Evolutionary conservation across 192 early-diverging fungal genomes (phyloP).

Genomic region (Backusella sp.): DNA sequence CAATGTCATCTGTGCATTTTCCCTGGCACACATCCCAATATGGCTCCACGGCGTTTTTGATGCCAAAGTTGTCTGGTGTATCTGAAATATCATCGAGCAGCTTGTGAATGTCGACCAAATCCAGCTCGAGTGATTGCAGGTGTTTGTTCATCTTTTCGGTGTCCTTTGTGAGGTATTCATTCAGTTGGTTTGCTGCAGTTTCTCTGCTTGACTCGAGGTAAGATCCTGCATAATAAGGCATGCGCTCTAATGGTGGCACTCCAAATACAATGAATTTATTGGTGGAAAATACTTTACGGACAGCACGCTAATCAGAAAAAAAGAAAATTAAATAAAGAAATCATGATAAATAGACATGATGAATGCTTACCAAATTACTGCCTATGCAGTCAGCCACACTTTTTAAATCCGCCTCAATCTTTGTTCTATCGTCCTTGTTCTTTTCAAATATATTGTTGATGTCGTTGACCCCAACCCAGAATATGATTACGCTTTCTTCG

Average conservation of each 20-base stretch:
- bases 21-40: slow-evolving; percentile 37
- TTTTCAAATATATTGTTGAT: slow-evolving; percentile 5
- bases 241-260: slow-evolving; percentile 27
- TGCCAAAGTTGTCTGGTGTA: slow-evolving; percentile 24
- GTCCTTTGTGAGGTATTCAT: slow-evolving; percentile 10
- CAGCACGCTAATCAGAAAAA: neutral
- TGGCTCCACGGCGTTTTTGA: slow-evolving; percentile 21
- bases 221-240: slow-evolving; percentile 16
- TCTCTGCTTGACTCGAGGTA: slow-evolving; percentile 1
- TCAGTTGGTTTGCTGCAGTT: slow-evolving; percentile 12
- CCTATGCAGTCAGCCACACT: slow-evolving; percentile 25
- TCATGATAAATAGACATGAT: neutral
- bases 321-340: neutral
- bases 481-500: slow-evolving; percentile 32
- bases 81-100: slow-evolving; percentile 22
- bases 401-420: neutral
- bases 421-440: neutral
- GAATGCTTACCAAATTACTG: slow-evolving; percentile 26
- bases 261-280: slow-evolving; percentile 28
- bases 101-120: slow-evolving; percentile 19
- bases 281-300: slow-evolving; percentile 27
- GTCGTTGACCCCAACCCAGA: slow-evolving; percentile 37
- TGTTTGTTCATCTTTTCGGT: slow-evolving; percentile 16
- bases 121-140: slow-evolving; percentile 15
- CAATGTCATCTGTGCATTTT: slow-evolving; percentile 18